Conservation (phyloP, 495 filamentous ascomycete species). For the Penicillium lividum region DNA sequence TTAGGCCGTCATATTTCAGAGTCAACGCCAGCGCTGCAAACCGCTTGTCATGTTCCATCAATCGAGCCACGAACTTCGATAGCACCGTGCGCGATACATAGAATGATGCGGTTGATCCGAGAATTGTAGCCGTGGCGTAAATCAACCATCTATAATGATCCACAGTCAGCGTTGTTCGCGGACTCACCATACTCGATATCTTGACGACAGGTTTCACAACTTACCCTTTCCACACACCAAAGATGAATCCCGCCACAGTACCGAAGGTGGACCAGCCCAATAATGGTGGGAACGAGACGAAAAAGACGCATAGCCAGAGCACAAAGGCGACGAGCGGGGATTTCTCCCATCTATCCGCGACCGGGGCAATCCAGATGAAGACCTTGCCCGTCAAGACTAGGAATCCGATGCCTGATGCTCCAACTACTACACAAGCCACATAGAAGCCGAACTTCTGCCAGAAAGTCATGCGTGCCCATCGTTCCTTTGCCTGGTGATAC, state of each 20-base stretch:
- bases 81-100: conserved; percentile 76
- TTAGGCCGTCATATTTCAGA: conserved; percentile 78
- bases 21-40: conserved; percentile 71
- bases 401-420: conserved; percentile 62
- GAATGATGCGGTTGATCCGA: conserved; percentile 77
- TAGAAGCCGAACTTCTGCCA: conserved; percentile 62
- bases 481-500: conserved; percentile 30
- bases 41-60: conserved; percentile 79
- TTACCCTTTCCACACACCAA: conserved; percentile 82
- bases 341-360: conserved; percentile 71
- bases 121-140: conserved; percentile 72
- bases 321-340: conserved; percentile 72
- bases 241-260: conserved; percentile 91
- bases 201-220: conserved; percentile 15
- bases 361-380: conserved; percentile 68
- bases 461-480: conserved; percentile 57
- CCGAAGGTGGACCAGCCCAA: conserved; percentile 87
- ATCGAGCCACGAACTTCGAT: conserved; percentile 69
- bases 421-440: conserved; percentile 45
- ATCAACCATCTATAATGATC: conserved; percentile 67
- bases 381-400: conserved; percentile 75
- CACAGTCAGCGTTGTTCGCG: conserved; percentile 6
- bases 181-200: neutral
- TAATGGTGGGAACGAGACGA: conserved; percentile 83
- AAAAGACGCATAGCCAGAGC: conserved; percentile 74